Evolutionary conservation across 2,329 filamentous ascomycete species (phyloP), one percentile per base, ranked within the genome.

Genomic region (Lithohypha guttulata): DNA sequence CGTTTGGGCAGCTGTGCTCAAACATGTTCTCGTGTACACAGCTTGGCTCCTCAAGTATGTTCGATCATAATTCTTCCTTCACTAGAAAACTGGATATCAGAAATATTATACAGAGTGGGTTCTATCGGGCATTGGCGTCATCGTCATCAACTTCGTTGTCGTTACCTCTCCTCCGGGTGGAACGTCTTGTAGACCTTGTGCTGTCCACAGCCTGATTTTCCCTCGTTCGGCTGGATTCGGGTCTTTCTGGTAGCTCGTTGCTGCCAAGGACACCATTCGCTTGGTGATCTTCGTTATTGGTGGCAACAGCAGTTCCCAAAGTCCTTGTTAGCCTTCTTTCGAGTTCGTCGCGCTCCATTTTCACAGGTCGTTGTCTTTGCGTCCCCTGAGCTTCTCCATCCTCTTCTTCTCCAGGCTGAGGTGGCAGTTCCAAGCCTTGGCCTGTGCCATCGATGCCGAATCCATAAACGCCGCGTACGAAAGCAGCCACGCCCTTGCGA

Each of bases 401-500:
- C 38, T 42, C 49, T 15, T 53, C 48, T 5, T 11, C 41, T 26
- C 36, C 43, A 22, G 29, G 34, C n/a, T 23, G 28, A 9, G 9
- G 10, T 3, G 35, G 35, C 26, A 39, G 22, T 15, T 39, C 26
- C 6, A 39, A n/a, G 6, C 35, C 35, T 10, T 8, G 20, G 20
- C n/a, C 46, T 6, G 41, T 41, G 11, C 41, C 21, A 37, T 34
- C 41, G 15, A 39, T 33, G 18, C 30, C 30, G 29, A 52, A 51
- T 59, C 55, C 75, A 54, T 71, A 76, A 1, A 79, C 70, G 35
- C 60, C 61, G 44, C 64, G 63, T 3, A 86, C 75, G 46, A 95
- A 61, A 1, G 76, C 77, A 13, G 77, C 75, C 9, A 91, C 81
- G 1, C 82, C 84, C 34, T 77, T 71, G n/a, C 78, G 68, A 0